Evolutionary conservation across 768 basidiomycete species (phyloP), one percentile per base, ranked within the genome.

Genomic region (Amanita phalloides): DNA sequence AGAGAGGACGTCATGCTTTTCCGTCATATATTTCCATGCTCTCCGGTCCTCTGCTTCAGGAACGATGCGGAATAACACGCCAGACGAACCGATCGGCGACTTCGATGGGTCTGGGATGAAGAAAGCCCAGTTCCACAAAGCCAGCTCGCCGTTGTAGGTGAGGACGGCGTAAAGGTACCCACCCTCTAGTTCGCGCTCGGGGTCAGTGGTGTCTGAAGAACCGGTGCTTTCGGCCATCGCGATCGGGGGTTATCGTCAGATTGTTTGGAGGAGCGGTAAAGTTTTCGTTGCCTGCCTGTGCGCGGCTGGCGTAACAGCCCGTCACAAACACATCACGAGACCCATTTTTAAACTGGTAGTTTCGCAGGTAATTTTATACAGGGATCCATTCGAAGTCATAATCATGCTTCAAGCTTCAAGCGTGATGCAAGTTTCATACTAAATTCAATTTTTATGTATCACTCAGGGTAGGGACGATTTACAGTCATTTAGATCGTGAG

Each of bases 121-220:
- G 57, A 76, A 76, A 4, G 70, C 68, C 74, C 74, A 76, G 55
- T 74, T 70, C 74, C 74, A 76, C 4, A 71, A 65, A 20, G 71
- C 71, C 32, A 72, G 68, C 54, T 76, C 73, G 35, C 72, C 72
- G 17, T 70, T 61, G 57, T 74, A 75, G 32, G 66, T 66, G 53
- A 76, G 67, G 55, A 73, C 67, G 9, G 72, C 72, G 57, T 76
- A 75, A 13, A 76, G 66, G 45, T 62, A 62, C 45, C 69, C 64
- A 6, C 62, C 54, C 58, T 73, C 72, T 33, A 75, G 69, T 53
- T 71, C 66, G 42, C 61, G 60, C 30, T 53, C 57, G 21, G 58
- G 58, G 44, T 61, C 60, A 6, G 59, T 60, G 11, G 57, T 47
- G 39, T 57, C 57, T n/a, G 32, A 14, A 37, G 43, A 25, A 23